These are phyloP conservation scores for Penstemon barbatus DNA, from an alignment of 257 asterid species.

Conservation along the genomic window DNA sequence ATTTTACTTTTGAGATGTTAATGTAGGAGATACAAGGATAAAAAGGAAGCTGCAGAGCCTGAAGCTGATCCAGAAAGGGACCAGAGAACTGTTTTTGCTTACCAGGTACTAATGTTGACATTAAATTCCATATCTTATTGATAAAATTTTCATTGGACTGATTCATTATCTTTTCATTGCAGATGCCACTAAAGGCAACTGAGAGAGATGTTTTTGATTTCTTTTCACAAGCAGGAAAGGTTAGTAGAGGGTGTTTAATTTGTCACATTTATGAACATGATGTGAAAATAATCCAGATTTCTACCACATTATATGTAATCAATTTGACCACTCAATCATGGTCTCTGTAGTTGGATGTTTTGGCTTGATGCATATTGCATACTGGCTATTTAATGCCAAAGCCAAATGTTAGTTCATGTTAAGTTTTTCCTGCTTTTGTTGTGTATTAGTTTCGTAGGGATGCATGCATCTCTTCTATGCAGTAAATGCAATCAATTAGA, in stretches of 20 bases:
- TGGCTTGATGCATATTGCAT: not conserved
- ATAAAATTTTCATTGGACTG: slow-evolving; percentile 15
- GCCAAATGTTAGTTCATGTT: not conserved
- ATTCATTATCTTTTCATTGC: slow-evolving; percentile 27
- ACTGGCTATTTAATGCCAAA: not conserved
- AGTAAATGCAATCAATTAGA: not conserved
- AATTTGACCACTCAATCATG: not conserved
- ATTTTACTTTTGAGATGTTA: slow-evolving; percentile 54
- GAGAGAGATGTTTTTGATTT: slow-evolving; percentile 97
- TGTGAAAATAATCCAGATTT: not conserved
- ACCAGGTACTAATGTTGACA: slow-evolving; percentile 56
- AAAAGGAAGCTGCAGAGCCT: slow-evolving; percentile 88
- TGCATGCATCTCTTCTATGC: not conserved
- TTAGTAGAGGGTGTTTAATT: slow-evolving; percentile 31
- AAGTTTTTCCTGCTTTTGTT: not conserved
- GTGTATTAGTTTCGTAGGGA: not conserved
- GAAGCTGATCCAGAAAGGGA: slow-evolving; percentile 99
- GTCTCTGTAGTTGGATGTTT: not conserved
- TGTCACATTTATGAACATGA: not conserved
- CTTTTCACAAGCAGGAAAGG: slow-evolving; percentile 98
- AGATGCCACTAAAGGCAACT: slow-evolving; percentile 99
- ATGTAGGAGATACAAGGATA: slow-evolving; percentile 96
- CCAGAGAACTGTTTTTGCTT: slow-evolving; percentile 98
- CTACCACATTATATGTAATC: not conserved
- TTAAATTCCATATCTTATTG: slow-evolving; percentile 11